Percentiles rank a stretch among this genome's conserved stretches.
phyloP scores from a whole-genome alignment of 768 basidiomycete species.

The Coprinopsis sp. region DNA sequence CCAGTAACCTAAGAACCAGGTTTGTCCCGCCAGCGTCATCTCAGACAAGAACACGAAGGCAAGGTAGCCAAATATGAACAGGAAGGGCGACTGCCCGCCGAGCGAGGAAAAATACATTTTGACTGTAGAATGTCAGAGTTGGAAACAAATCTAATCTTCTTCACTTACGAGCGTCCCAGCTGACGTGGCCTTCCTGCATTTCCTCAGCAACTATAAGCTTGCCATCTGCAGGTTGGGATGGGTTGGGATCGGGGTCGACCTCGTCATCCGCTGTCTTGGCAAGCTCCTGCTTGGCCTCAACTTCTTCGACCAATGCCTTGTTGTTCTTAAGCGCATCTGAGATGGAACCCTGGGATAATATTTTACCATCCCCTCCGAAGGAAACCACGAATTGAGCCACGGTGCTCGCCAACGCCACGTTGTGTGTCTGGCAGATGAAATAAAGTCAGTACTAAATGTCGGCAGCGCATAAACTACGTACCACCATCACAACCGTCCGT shows the following conservation, averaged over 20 bases:
- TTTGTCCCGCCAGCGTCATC: slow-evolving; percentile 26
- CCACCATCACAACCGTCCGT: slow-evolving; percentile 79
- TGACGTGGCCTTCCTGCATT: no score
- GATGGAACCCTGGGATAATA: slow-evolving; percentile 44
- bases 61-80: slow-evolving; percentile 30
- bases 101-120: slow-evolving; percentile 32
- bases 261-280: no score
- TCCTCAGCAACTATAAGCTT: no score
- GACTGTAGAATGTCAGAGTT: slow-evolving; percentile 16
- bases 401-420: slow-evolving; percentile 45
- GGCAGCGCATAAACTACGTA: slow-evolving; percentile 23
- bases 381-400: slow-evolving; percentile 55
- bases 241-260: no score
- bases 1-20: slow-evolving; percentile 45
- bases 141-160: neutral
- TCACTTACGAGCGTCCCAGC: no score
- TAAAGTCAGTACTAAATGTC: neutral
- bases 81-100: slow-evolving; percentile 26
- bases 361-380: slow-evolving; percentile 48
- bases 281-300: slow-evolving; percentile 23
- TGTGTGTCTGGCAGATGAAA: slow-evolving; percentile 32
- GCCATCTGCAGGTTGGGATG: no score
- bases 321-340: slow-evolving; percentile 37
- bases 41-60: slow-evolving; percentile 23
- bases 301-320: slow-evolving; percentile 24